phyloP scores from a whole-genome alignment of 805 yeast genomes.

The Ogataea degrootiae region DNA sequence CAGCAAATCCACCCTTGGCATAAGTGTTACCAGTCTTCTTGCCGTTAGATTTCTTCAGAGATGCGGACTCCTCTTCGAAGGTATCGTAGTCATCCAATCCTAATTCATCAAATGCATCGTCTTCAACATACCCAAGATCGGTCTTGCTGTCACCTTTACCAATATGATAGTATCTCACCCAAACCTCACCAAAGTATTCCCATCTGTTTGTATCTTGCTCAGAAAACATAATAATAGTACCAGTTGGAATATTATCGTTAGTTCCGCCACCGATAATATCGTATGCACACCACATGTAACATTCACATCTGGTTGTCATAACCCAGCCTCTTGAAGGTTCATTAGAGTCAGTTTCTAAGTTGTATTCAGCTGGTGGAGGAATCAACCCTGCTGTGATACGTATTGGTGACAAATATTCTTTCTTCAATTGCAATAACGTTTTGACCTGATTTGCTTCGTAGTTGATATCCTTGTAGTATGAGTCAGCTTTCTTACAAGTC shows the following conservation, averaged over 20 bases:
- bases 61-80: slow-evolving; percentile 5
- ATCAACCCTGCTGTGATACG: slow-evolving; percentile 42
- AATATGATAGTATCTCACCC: slow-evolving; percentile 41
- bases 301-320: slow-evolving; percentile 47
- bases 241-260: slow-evolving; percentile 36
- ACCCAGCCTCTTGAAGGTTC: slow-evolving; percentile 57
- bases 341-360: slow-evolving; percentile 16
- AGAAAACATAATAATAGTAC: slow-evolving; percentile 40
- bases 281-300: slow-evolving; percentile 60
- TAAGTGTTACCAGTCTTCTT: slow-evolving; percentile 4
- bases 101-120: slow-evolving; percentile 28
- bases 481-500: slow-evolving; percentile 47
- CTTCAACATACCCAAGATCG: slow-evolving; percentile 27
- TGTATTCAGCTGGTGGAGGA: slow-evolving; percentile 47
- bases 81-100: slow-evolving; percentile 18
- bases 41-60: slow-evolving; percentile 4
- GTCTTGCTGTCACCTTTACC: slow-evolving; percentile 18
- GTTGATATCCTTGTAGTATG: slow-evolving; percentile 35
- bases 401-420: slow-evolving; percentile 36
- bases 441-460: slow-evolving; percentile 25
- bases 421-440: slow-evolving; percentile 27
- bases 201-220: slow-evolving; percentile 29
- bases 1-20: slow-evolving; percentile 22
- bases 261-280: slow-evolving; percentile 47
- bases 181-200: slow-evolving; percentile 44